These are phyloP conservation scores for Cladobotryum protrusum DNA, from an alignment of 2,329 filamentous ascomycete species.

Conservation along the genomic window DNA sequence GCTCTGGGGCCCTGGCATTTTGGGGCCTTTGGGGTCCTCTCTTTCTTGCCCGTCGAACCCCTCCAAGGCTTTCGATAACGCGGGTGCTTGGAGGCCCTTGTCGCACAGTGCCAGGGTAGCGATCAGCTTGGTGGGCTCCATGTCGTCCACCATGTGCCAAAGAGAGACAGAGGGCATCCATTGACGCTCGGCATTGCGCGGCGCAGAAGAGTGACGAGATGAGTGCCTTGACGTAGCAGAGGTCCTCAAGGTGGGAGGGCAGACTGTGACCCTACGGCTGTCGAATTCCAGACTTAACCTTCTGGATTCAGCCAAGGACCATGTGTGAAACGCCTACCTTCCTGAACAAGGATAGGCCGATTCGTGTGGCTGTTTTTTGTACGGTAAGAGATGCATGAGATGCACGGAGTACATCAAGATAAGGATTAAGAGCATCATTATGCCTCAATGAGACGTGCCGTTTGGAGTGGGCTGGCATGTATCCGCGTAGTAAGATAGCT, in stretches of 20 bases:
- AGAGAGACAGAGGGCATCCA: not conserved
- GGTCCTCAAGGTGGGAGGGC: not conserved
- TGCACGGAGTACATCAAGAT: conserved; percentile 1
- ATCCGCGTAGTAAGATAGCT: too few relatives aligned
- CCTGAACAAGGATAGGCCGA: conserved; percentile 7
- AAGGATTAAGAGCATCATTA: not conserved
- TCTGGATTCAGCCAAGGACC: conserved; percentile 1
- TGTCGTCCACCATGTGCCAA: conserved; percentile 12
- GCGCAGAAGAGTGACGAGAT: too few relatives aligned
- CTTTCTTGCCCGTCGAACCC: conserved; percentile 2
- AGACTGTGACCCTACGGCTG: not conserved
- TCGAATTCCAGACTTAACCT: conserved; percentile 6
- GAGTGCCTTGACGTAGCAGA: too few relatives aligned
- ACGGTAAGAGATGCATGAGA: conserved; percentile 2
- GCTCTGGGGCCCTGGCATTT: not conserved
- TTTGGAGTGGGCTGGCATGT: too few relatives aligned
- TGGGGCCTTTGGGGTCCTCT: too few relatives aligned
- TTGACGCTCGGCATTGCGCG: too few relatives aligned
- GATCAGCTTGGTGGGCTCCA: conserved; percentile 1
- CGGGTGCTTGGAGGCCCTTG: conserved; percentile 8
- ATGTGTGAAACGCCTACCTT: conserved; percentile 7
- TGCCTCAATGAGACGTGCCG: too few relatives aligned
- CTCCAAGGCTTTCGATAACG: conserved; percentile 5
- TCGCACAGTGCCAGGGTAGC: conserved; percentile 8
- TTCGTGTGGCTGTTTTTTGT: conserved; percentile 1